phyloP scores from a whole-genome alignment of 257 asterid species.

The Parsonsia alboflavescens region DNA sequence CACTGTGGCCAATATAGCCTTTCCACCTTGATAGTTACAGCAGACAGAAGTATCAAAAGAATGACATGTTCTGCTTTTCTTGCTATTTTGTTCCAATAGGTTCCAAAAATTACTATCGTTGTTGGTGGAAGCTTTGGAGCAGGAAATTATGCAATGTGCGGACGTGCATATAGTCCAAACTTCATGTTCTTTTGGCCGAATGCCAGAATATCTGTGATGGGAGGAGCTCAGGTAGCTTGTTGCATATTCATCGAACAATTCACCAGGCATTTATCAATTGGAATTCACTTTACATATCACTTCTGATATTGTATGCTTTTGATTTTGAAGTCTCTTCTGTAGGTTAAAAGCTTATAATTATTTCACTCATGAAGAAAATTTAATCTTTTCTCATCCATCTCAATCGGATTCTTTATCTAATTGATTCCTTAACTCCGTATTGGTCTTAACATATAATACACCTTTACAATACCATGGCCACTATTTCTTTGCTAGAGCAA shows the following conservation, averaged over 20 bases:
- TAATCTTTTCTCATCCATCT: not conserved
- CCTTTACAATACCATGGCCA: not conserved
- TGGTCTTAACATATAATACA: not conserved
- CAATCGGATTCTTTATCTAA: not conserved
- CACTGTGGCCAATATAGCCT: not conserved
- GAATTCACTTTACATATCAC: not conserved
- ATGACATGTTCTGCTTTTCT: conserved; percentile 7
- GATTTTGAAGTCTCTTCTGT: not conserved
- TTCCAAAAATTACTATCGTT: conserved; percentile 80
- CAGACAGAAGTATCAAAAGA: not conserved
- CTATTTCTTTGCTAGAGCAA: not conserved
- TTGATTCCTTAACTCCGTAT: not conserved
- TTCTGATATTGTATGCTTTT: not conserved
- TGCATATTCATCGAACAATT: not conserved
- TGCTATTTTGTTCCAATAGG: conserved; percentile 40
- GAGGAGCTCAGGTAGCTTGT: conserved; percentile 87
- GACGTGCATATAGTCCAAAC: conserved; percentile 95
- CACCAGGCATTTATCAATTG: not conserved
- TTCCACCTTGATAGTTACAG: not conserved
- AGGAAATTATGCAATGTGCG: conserved; percentile 98
- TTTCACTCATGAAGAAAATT: not conserved
- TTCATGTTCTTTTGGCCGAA: conserved; percentile 97
- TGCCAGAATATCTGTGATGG: conserved; percentile 96
- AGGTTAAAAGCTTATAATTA: not conserved
- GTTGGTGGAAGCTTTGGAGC: conserved; percentile 99